phyloP scores from a whole-genome alignment of 106 monocot species.

The Dactylorhiza incarnata region DNA sequence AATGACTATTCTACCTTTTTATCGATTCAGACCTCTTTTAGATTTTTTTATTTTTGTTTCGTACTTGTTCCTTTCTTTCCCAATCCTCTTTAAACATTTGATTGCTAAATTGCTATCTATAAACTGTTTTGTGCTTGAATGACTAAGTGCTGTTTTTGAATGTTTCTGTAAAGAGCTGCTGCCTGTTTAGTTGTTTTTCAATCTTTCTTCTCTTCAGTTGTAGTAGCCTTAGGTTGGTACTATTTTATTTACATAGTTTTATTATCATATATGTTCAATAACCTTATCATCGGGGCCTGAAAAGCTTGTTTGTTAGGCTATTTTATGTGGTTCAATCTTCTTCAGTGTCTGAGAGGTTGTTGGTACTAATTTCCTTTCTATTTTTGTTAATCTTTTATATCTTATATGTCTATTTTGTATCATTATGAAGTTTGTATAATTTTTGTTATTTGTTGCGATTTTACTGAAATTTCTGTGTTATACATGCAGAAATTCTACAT shows the following conservation, averaged over 20 bases:
- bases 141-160: background rate
- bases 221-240: background rate
- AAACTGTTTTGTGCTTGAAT: background rate
- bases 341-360: no score
- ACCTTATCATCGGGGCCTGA: background rate
- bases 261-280: background rate
- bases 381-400: no score
- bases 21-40: background rate
- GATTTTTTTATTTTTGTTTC: background rate
- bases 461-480: background rate
- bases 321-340: background rate
- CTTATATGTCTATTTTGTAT: no score
- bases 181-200: background rate
- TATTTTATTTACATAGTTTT: background rate
- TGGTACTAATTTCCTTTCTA: no score
- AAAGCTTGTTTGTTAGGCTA: background rate
- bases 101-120: background rate
- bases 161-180: background rate
- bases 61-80: background rate
- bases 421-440: no score
- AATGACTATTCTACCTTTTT: background rate
- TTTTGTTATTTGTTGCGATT: background rate
- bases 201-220: background rate
- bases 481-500: constrained; percentile 77
- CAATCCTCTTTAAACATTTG: background rate